A percentile compares a stretch with the other conserved stretches of the same genome.
These are phyloP conservation scores for Xylariales sp. DNA, from an alignment of 2,329 filamentous ascomycete genomes.

Conservation along the genomic window DNA sequence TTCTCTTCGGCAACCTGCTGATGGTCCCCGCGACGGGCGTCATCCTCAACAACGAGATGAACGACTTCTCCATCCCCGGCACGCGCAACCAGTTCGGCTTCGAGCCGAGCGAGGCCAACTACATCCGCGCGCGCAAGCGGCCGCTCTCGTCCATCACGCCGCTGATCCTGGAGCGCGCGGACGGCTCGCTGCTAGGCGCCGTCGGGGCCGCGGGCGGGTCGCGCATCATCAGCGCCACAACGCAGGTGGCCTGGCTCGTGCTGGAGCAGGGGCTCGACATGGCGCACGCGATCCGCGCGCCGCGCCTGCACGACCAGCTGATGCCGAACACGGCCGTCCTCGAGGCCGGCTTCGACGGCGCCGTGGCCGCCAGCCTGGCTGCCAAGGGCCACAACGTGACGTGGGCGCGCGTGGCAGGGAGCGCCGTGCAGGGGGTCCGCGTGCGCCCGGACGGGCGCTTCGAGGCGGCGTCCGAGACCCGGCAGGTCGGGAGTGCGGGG, in stretches of 20 bases:
- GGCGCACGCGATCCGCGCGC: constrained; percentile 70
- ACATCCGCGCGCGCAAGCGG: constrained; percentile 81
- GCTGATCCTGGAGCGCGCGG: constrained; percentile 66
- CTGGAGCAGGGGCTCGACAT: constrained; percentile 72
- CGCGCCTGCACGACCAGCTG: constrained; percentile 84
- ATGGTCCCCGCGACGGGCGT: constrained; percentile 86
- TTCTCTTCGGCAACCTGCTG: constrained; percentile 83
- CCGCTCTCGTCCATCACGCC: constrained; percentile 87
- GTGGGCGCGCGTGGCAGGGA: constrained; percentile 72
- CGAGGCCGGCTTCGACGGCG: constrained; percentile 76
- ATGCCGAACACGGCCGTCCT: constrained; percentile 76
- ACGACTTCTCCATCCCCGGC: constrained; percentile 88
- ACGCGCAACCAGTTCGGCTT: constrained; percentile 86
- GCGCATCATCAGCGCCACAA: constrained; percentile 83
- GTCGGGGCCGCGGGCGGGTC: constrained; percentile 84
- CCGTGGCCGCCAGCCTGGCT: constrained; percentile 71
- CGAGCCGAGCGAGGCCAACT: constrained; percentile 82
- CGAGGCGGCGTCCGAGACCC: constrained; percentile 80
- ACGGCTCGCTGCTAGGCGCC: constrained; percentile 67
- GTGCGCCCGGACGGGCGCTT: constrained; percentile 74
- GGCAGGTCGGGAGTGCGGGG: constrained; percentile 77
- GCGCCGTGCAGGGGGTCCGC: constrained; percentile 77
- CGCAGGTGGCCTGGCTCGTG: constrained; percentile 79
- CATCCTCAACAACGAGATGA: constrained; percentile 78
- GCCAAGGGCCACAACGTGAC: constrained; percentile 76